These are phyloP conservation scores for Aspergillus brasiliensis DNA, from an alignment of 2,329 filamentous ascomycete species.

Conservation along the genomic window DNA sequence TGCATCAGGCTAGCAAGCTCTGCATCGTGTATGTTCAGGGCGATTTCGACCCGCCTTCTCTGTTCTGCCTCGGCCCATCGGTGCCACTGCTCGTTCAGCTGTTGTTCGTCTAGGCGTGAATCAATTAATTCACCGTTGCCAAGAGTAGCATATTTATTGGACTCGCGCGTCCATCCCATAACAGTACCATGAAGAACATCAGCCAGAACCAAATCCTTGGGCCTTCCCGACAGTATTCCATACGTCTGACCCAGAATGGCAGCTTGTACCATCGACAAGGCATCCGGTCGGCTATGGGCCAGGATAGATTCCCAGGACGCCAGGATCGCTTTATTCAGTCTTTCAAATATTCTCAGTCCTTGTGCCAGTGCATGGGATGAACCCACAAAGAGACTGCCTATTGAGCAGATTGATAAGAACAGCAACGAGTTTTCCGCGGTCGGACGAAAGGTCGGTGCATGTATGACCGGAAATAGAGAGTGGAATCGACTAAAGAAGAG, in stretches of 20 bases:
- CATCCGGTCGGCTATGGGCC: conserved; percentile 19
- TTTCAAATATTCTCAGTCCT: conserved; percentile 32
- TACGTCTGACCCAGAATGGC: conserved; percentile 35
- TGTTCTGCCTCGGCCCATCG: conserved; percentile 31
- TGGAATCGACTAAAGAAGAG: conserved; percentile 19
- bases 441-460: conserved; percentile 23
- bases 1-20: conserved; percentile 28
- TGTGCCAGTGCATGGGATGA: conserved; percentile 31
- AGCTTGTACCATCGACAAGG: conserved; percentile 29
- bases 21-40: conserved; percentile 31
- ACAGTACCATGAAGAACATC: conserved; percentile 35
- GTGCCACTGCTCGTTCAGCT: conserved; percentile 21
- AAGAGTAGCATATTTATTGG: conserved; percentile 20
- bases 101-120: conserved; percentile 16
- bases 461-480: conserved; percentile 19
- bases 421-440: conserved; percentile 33
- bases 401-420: conserved; percentile 41
- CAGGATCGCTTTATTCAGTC: conserved; percentile 28
- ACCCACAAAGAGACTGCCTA: conserved; percentile 41
- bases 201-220: conserved; percentile 29
- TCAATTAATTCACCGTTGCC: background rate
- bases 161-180: conserved; percentile 32
- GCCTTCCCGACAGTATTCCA: conserved; percentile 30
- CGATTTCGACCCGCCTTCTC: conserved; percentile 29
- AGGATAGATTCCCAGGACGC: conserved; percentile 24